phyloP scores from a whole-genome alignment of 2,329 filamentous ascomycete genomes.

The Colletotrichum cordylinicola region DNA sequence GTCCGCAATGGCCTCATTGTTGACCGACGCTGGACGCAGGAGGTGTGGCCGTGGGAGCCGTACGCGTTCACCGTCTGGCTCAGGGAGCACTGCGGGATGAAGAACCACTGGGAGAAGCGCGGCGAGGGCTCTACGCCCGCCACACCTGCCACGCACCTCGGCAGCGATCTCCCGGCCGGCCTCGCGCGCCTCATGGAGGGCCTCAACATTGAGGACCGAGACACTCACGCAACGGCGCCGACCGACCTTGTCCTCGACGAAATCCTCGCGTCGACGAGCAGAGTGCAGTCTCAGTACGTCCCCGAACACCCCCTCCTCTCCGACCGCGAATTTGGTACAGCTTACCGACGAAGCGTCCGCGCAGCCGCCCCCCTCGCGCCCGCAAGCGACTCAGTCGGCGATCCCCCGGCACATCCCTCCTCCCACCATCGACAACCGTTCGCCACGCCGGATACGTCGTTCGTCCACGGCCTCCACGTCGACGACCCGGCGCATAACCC shows the following conservation, averaged over 20 bases:
- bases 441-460: background rate
- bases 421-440: background rate
- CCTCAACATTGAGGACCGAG: background rate
- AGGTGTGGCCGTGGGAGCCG: background rate
- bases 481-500: background rate
- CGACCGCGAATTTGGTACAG: background rate
- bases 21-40: background rate
- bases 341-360: background rate
- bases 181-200: background rate
- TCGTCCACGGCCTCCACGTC: background rate
- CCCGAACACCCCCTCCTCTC: background rate
- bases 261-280: background rate
- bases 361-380: background rate
- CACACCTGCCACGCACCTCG: background rate
- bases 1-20: background rate
- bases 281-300: background rate
- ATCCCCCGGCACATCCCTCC: background rate
- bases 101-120: background rate
- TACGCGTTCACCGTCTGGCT: background rate
- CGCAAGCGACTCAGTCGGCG: background rate
- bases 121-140: background rate
- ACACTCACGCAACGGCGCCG: background rate
- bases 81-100: background rate
- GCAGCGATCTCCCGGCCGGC: background rate
- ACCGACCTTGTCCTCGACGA: background rate